These are phyloP conservation scores for Aspergillus bertholletiae DNA, from an alignment of 495 filamentous ascomycete species.

Conservation along the genomic window DNA sequence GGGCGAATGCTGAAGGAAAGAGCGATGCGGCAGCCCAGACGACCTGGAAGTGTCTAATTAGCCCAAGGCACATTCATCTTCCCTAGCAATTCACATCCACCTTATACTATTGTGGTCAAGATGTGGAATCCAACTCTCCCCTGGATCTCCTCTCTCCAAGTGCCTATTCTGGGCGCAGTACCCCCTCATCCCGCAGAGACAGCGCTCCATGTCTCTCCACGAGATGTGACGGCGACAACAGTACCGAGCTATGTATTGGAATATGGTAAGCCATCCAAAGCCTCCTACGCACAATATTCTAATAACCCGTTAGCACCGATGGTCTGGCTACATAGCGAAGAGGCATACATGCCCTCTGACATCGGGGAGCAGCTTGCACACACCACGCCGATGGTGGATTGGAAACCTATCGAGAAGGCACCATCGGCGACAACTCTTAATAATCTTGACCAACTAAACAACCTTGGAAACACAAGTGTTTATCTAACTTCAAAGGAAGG, in stretches of 20 bases:
- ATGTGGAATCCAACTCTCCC: neutral
- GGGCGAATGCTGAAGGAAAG: neutral
- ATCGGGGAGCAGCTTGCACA: conserved; percentile 52
- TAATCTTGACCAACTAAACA: conserved; percentile 54
- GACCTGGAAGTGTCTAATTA: neutral
- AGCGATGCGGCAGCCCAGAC: neutral
- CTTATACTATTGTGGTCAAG: neutral
- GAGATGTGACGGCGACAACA: conserved; percentile 3
- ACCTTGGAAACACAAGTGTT: conserved; percentile 43
- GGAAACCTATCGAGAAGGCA: conserved; percentile 35
- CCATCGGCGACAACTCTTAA: conserved; percentile 48
- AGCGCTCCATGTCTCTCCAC: neutral
- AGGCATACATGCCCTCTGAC: conserved; percentile 58
- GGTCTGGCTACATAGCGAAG: conserved; percentile 55
- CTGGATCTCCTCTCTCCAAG: neutral
- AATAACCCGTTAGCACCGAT: conserved; percentile 33
- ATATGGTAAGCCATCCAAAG: conserved; percentile 14
- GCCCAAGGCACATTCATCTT: neutral
- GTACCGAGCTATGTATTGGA: conserved; percentile 22
- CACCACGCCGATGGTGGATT: conserved; percentile 53
- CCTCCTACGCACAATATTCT: neutral
- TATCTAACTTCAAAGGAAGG: conserved; percentile 59
- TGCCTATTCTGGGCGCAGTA: neutral
- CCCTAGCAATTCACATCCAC: neutral
- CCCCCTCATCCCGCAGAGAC: neutral